Conservation (phyloP, 2,329 filamentous ascomycete genomes). For the Cladophialophora yegresii region DNA sequence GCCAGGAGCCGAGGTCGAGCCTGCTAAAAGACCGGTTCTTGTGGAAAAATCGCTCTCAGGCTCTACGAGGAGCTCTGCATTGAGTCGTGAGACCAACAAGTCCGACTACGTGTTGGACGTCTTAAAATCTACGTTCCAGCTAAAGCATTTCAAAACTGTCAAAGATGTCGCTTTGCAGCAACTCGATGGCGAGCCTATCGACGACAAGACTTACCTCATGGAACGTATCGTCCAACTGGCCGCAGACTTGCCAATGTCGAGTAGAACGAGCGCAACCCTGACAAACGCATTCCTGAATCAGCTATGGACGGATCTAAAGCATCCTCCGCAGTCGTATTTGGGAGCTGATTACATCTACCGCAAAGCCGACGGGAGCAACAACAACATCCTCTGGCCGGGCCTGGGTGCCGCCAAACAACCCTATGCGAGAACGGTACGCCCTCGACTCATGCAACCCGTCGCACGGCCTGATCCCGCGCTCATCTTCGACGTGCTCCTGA, state of each 20-base stretch:
- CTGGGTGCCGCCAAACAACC: conserved; percentile 66
- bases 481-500: conserved; percentile 69
- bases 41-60: not conserved
- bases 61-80: conserved; percentile 13
- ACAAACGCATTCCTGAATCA: conserved; percentile 56
- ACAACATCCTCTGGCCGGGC: conserved; percentile 63
- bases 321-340: conserved; percentile 54
- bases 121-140: conserved; percentile 50
- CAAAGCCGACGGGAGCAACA: conserved; percentile 47
- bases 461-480: conserved; percentile 65
- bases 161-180: conserved; percentile 46
- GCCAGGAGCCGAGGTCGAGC: not conserved
- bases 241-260: conserved; percentile 44
- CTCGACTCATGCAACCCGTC: conserved; percentile 58
- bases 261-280: conserved; percentile 42
- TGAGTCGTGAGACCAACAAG: conserved; percentile 16
- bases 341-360: conserved; percentile 42
- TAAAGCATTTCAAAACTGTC: conserved; percentile 49
- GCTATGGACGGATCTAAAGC: conserved; percentile 58
- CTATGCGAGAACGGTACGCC: conserved; percentile 68
- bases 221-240: conserved; percentile 56
- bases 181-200: conserved; percentile 54
- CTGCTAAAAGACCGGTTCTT: not conserved
- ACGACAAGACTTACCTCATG: conserved; percentile 66
- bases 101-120: conserved; percentile 43